A percentile compares a stretch with the other conserved stretches of the same genome.
These are phyloP conservation scores for Populus alba DNA, from an alignment of 345 rosid genomes.

Conservation along the genomic window DNA sequence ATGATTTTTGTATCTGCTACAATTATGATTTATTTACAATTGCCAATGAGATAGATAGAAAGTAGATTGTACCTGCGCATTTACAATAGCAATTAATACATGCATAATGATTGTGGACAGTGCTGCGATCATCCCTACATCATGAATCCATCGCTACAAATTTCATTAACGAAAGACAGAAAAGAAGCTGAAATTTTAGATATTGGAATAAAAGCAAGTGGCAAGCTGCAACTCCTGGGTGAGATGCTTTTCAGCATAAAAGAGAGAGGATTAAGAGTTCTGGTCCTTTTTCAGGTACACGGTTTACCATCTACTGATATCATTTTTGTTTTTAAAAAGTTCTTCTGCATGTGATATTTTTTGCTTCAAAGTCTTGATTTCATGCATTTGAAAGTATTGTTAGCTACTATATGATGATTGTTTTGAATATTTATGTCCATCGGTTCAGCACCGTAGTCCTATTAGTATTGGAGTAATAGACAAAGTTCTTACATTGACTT, in stretches of 20 bases:
- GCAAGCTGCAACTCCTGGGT: slow-evolving; percentile 77
- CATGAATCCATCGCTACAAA: slow-evolving; percentile 46
- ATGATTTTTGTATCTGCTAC: background rate
- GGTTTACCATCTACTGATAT: slow-evolving; percentile 4
- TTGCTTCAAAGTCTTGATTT: background rate
- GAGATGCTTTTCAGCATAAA: slow-evolving; percentile 62
- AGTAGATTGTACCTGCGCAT: background rate
- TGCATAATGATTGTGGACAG: slow-evolving; percentile 45
- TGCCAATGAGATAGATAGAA: too few species aligned
- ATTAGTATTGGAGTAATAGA: too few species aligned
- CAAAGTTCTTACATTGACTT: too few species aligned
- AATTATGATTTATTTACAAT: background rate
- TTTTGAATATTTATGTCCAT: too few species aligned
- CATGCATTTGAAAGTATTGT: background rate
- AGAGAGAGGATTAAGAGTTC: slow-evolving; percentile 51
- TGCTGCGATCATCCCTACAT: slow-evolving; percentile 90
- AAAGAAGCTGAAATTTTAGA: slow-evolving; percentile 44
- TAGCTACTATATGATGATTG: too few species aligned
- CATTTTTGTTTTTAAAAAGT: background rate
- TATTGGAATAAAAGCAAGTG: slow-evolving; percentile 83
- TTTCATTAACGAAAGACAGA: slow-evolving; percentile 36
- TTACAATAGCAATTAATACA: background rate
- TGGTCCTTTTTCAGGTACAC: slow-evolving; percentile 84
- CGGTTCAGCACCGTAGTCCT: too few species aligned
- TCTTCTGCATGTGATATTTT: background rate